Evolutionary conservation across 73 alveolate genomes (phyloP).

Genomic region (Paramecium caudatum): DNA sequence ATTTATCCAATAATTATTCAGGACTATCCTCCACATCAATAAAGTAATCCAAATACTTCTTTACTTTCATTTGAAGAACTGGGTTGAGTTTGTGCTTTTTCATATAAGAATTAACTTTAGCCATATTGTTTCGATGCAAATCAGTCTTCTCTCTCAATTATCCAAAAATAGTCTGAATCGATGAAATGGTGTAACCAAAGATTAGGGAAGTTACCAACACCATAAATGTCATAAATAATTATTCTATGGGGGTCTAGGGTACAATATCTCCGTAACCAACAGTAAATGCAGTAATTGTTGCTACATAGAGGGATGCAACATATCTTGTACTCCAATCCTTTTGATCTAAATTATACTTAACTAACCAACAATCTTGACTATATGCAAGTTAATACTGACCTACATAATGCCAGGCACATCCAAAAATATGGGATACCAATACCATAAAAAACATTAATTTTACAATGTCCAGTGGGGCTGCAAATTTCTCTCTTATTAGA

Average conservation of each 20-base stretch:
- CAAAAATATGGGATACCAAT: constrained; percentile 31
- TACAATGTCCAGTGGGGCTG: constrained; percentile 25
- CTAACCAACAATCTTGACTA: constrained; percentile 24
- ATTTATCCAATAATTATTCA: constrained; percentile 15
- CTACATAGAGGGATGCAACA: constrained; percentile 59
- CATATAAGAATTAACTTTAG: constrained; percentile 46
- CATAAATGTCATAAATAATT: constrained; percentile 64
- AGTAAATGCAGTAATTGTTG: constrained; percentile 68
- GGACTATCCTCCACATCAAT: constrained; percentile 38
- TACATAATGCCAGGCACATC: constrained; percentile 52
- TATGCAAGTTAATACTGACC: background rate
- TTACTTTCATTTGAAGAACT: constrained; percentile 4
- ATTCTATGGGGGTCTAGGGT: constrained; percentile 43
- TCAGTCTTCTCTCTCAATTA: constrained; percentile 55
- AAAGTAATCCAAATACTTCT: constrained; percentile 42
- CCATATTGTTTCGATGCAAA: constrained; percentile 47
- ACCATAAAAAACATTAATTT: background rate
- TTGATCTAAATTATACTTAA: constrained; percentile 9
- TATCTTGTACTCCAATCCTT: constrained; percentile 59
- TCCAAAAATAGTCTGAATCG: constrained; percentile 49
- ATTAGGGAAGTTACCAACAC: constrained; percentile 45
- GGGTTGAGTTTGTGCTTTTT: constrained; percentile 34
- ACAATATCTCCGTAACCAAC: constrained; percentile 73
- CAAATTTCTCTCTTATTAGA: constrained; percentile 44
- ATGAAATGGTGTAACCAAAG: constrained; percentile 57